Evolutionary conservation across 371 early-diverging fungal genomes (phyloP).

Genomic region (Mycotypha africana): DNA sequence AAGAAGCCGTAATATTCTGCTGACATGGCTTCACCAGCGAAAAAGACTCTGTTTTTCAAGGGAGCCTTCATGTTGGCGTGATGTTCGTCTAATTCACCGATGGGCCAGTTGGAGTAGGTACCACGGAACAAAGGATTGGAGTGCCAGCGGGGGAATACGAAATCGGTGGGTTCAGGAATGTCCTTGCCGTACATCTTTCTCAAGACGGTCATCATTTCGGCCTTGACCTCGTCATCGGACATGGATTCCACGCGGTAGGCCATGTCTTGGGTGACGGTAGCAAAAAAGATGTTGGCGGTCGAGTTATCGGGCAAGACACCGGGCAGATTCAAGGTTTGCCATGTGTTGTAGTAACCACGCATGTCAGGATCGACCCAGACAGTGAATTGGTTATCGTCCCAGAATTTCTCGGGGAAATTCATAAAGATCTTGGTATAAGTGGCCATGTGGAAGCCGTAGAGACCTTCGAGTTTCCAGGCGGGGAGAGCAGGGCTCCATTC

Average conservation of each 20-base stretch:
- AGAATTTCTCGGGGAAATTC: constrained; percentile 39
- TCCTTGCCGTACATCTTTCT: constrained; percentile 29
- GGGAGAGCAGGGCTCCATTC: constrained; percentile 35
- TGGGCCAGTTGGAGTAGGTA: constrained; percentile 41
- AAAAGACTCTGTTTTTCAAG: constrained; percentile 33
- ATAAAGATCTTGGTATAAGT: constrained; percentile 47
- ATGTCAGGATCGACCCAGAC: constrained; percentile 35
- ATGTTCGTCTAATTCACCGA: constrained; percentile 39
- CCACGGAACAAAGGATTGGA: constrained; percentile 31
- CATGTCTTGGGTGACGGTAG: constrained; percentile 27
- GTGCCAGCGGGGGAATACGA: constrained; percentile 32
- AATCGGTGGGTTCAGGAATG: constrained; percentile 24
- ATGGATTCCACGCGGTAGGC: constrained; percentile 21
- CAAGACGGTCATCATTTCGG: constrained; percentile 26
- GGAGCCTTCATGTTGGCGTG: constrained; percentile 43
- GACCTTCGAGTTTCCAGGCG: constrained; percentile 39
- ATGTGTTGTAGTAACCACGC: constrained; percentile 29
- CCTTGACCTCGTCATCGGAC: constrained; percentile 23
- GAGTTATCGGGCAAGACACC: constrained; percentile 22
- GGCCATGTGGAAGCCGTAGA: constrained; percentile 44
- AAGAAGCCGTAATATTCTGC: constrained; percentile 35
- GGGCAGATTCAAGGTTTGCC: constrained; percentile 30
- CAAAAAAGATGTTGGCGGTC: constrained; percentile 28
- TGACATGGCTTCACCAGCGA: constrained; percentile 43
- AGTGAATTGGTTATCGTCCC: constrained; percentile 38